Percentiles rank a stretch among this genome's conserved stretches.
phyloP scores from a whole-genome alignment of 2,329 filamentous ascomycete genomes.

The Cladosporium oxysporum region DNA sequence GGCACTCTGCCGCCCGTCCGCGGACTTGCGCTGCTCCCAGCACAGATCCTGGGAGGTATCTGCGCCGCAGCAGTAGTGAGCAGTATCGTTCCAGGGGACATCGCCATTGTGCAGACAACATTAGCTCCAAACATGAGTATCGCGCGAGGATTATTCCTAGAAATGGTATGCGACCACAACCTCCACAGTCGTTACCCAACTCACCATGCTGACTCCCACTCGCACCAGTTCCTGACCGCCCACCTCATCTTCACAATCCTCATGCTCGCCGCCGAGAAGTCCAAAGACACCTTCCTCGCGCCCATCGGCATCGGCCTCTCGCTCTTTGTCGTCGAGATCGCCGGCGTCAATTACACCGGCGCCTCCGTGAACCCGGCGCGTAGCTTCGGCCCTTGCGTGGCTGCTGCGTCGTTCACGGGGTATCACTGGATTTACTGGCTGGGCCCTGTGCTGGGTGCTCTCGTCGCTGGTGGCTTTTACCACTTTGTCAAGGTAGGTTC shows the following conservation, averaged over 20 bases:
- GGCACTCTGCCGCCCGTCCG: conserved; percentile 31
- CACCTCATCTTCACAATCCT: conserved; percentile 45
- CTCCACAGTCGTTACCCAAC: not conserved
- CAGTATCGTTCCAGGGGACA: conserved; percentile 35
- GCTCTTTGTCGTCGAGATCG: conserved; percentile 54
- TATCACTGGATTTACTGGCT: conserved; percentile 39
- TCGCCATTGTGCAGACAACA: conserved; percentile 39
- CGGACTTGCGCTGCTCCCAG: conserved; percentile 33
- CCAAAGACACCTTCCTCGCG: conserved; percentile 48
- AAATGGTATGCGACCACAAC: conserved; percentile 45
- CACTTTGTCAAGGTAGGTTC: conserved; percentile 28
- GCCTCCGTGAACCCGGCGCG: conserved; percentile 38
- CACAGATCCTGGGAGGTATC: conserved; percentile 36
- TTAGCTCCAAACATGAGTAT: conserved; percentile 32
- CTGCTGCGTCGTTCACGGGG: conserved; percentile 29
- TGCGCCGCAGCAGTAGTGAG: conserved; percentile 34
- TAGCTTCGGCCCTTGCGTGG: conserved; percentile 37
- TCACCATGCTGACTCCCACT: not conserved
- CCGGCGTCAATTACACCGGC: conserved; percentile 38
- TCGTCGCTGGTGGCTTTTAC: conserved; percentile 30
- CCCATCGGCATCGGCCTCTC: conserved; percentile 50
- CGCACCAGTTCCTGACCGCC: conserved; percentile 37
- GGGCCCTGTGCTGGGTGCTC: conserved; percentile 29
- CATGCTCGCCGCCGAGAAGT: conserved; percentile 45
- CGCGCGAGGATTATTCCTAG: conserved; percentile 42